These are phyloP conservation scores for Globisporangium polare DNA, from an alignment of 352 stramenopile species.

Conservation along the genomic window DNA sequence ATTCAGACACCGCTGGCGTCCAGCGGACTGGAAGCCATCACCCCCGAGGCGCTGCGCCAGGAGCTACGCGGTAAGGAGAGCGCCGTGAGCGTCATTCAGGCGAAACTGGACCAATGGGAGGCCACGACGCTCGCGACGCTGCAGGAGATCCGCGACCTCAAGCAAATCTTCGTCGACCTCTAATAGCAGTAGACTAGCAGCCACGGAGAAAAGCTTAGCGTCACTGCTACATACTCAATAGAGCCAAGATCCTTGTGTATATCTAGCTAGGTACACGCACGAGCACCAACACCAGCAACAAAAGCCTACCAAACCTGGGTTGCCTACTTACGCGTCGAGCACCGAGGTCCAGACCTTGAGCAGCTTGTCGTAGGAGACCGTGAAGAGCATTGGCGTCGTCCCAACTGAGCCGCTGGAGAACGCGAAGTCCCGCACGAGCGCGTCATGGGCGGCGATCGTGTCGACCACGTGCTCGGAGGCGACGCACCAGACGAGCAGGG, in stretches of 20 bases:
- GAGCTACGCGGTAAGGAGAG: slow-evolving; percentile 36
- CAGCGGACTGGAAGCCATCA: slow-evolving; percentile 16
- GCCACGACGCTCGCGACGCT: slow-evolving; percentile 54
- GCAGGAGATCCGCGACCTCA: slow-evolving; percentile 71
- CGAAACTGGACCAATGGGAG: slow-evolving; percentile 62
- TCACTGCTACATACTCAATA: neutral
- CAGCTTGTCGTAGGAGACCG: slow-evolving; percentile 79
- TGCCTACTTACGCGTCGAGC: neutral
- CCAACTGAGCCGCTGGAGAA: neutral
- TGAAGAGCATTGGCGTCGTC: slow-evolving; percentile 32
- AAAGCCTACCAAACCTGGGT: neutral
- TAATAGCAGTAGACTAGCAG: slow-evolving; percentile 10
- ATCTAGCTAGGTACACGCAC: neutral
- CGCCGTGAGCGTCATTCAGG: slow-evolving; percentile 45
- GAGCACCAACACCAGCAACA: neutral
- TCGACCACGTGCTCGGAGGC: slow-evolving; percentile 76
- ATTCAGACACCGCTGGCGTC: slow-evolving; percentile 45
- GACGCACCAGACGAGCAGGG: slow-evolving; percentile 68
- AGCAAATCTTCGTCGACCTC: slow-evolving; percentile 55
- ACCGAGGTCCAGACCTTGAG: slow-evolving; percentile 55
- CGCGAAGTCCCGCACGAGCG: slow-evolving; percentile 52
- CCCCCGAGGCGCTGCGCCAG: slow-evolving; percentile 20
- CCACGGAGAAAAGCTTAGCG: neutral
- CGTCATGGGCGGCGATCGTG: slow-evolving; percentile 62
- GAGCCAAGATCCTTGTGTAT: neutral